Percentiles rank a stretch among this genome's conserved stretches.
These are phyloP conservation scores for Letharia lupina DNA, from an alignment of 495 filamentous ascomycete species.

Conservation along the genomic window DNA sequence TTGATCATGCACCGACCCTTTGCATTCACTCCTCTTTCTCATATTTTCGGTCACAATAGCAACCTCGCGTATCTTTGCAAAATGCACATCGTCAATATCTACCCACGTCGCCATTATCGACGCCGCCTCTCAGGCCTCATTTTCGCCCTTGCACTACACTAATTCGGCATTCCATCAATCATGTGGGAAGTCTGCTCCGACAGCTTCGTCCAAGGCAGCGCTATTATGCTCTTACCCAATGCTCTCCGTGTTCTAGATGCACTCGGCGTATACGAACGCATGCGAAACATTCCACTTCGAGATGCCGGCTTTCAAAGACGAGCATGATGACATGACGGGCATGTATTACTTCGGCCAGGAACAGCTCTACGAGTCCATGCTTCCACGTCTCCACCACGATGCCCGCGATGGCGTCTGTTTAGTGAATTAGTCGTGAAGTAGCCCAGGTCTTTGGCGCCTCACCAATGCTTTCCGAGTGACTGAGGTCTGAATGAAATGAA, in stretches of 20 bases:
- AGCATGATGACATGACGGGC: constrained; percentile 32
- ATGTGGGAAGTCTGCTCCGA: constrained; percentile 39
- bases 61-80: not conserved
- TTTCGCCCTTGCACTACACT: constrained; percentile 38
- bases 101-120: constrained; percentile 38
- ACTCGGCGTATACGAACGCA: constrained; percentile 37
- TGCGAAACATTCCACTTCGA: constrained; percentile 35
- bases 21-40: not conserved
- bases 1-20: not conserved
- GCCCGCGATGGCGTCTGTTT: too few relatives aligned
- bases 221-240: constrained; percentile 46
- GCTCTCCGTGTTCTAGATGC: constrained; percentile 41
- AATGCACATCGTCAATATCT: not conserved
- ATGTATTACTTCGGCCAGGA: constrained; percentile 38
- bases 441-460: too few relatives aligned
- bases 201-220: constrained; percentile 37
- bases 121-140: constrained; percentile 41
- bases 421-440: too few relatives aligned
- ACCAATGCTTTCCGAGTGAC: too few relatives aligned
- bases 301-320: constrained; percentile 35
- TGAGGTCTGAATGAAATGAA: too few relatives aligned
- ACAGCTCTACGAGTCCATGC: constrained; percentile 28
- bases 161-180: constrained; percentile 33
- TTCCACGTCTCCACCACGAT: too few relatives aligned
- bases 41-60: not conserved